Base-by-base conservation (phyloP, 2,329 filamentous ascomycete genomes). In the Xylariaceae sp. region DNA sequence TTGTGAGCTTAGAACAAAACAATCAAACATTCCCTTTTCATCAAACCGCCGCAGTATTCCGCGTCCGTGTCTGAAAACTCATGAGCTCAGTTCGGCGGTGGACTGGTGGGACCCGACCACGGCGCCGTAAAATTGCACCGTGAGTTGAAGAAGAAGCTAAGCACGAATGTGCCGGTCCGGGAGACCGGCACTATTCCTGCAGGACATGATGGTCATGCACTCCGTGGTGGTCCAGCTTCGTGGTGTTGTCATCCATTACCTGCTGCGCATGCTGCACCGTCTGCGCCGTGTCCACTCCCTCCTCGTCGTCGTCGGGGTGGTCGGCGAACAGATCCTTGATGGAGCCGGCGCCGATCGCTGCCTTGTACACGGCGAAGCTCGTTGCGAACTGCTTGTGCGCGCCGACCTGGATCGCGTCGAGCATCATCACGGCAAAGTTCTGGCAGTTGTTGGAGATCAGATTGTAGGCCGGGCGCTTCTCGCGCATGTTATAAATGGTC, bases 391-490 rank as follows among this genome's bases (percentile, higher is more conserved):
- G 35, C 24, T 28, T 37, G 12, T 45, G 42, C 14, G 31, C 43
- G 16, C 40, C 42, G 12, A 45, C 36, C 27, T 43, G 40, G 11
- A 45, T 45, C 12, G 40, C 37, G 17, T 45, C 25, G 16, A 45
- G 16, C 37, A 45, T 35, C n/a, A 43, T 43, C 28, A 45, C 26
- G 7, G 42, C 42, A 23, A 45, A 45, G 25, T 43, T 45, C 25
- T 45, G 42, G 25, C 42, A 45, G 31, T 45, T 45, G 26, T 45
- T 45, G 7, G 35, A 36, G 19, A 45, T 45, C 18, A 45, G 37
- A 32, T 45, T 45, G 28, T 45, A 45, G 14, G 32, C 42, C 17
- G 43, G 43, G 19, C 39, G 37, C 23, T 35, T 43, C 29, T 37
- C 18, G 32, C 42, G 38, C 42, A 45, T 45, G 15, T 45, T 43